Percentiles rank a stretch among this genome's conserved stretches.
These are phyloP conservation scores for Caloboletus firmus DNA, from an alignment of 1,284 basidiomycete species.

Conservation along the genomic window DNA sequence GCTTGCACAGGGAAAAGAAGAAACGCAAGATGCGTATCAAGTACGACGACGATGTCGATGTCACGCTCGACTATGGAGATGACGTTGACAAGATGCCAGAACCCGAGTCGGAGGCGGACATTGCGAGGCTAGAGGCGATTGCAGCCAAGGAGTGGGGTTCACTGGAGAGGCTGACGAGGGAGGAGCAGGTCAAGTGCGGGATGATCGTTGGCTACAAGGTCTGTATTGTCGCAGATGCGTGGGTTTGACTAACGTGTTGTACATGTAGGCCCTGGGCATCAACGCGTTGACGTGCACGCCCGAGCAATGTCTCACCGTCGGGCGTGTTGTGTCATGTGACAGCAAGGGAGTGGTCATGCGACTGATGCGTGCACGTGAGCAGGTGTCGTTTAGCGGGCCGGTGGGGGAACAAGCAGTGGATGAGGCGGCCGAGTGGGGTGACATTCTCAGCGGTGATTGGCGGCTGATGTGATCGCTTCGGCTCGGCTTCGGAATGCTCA, in stretches of 20 bases:
- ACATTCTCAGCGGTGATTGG: constrained; percentile 24
- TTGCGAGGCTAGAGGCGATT: constrained; percentile 10
- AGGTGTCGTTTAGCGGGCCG: constrained; percentile 24
- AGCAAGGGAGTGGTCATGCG: constrained; percentile 10
- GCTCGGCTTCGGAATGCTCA: constrained; percentile 7
- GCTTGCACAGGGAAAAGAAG: constrained; percentile 10
- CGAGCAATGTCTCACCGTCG: constrained; percentile 21
- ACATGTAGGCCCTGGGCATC: constrained; percentile 28
- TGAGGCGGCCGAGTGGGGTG: constrained; percentile 22
- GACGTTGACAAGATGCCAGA: background rate
- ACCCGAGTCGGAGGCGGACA: background rate
- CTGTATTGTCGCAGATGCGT: background rate
- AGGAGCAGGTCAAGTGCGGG: constrained; percentile 1
- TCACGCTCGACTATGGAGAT: constrained; percentile 10
- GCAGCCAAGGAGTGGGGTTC: constrained; percentile 18
- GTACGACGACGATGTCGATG: constrained; percentile 1
- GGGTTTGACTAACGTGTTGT: background rate
- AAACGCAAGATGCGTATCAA: constrained; percentile 12
- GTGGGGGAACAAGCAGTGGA: background rate
- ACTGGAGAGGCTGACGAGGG: constrained; percentile 11
- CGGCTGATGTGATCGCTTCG: constrained; percentile 5
- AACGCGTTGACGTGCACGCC: constrained; percentile 31
- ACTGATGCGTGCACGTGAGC: constrained; percentile 10
- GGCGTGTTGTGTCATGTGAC: constrained; percentile 11
- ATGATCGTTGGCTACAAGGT: constrained; percentile 31